These are phyloP conservation scores for Paramecium biaurelia DNA, from an alignment of 73 alveolate species.

Conservation along the genomic window DNA sequence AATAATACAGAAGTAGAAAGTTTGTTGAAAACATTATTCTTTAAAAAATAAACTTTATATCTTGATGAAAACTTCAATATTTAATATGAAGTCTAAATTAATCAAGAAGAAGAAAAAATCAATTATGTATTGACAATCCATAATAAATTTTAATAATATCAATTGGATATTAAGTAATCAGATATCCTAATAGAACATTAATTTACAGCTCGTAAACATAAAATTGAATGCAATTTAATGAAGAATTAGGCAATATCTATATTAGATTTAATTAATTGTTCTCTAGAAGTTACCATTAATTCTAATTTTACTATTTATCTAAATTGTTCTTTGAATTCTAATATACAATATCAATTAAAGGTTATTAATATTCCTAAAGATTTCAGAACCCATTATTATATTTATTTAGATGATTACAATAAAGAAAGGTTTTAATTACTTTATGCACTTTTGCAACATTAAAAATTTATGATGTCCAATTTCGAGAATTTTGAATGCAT, in stretches of 20 bases:
- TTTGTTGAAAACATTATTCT: neutral
- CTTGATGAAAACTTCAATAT: neutral
- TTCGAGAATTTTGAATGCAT: neutral
- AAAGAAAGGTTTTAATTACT: neutral
- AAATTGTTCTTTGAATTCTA: neutral
- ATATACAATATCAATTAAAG: neutral
- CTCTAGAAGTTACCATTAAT: neutral
- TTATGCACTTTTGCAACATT: neutral
- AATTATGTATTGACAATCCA: neutral
- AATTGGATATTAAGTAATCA: neutral
- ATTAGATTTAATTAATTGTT: neutral
- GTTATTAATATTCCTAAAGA: neutral
- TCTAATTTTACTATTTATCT: neutral
- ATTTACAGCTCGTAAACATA: neutral
- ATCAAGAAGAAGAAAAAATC: neutral
- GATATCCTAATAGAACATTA: neutral
- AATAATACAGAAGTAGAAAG: neutral
- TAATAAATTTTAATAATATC: neutral
- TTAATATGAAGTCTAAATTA: neutral
- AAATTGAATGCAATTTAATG: neutral
- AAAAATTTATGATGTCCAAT: neutral
- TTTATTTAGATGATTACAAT: neutral
- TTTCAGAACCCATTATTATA: neutral
- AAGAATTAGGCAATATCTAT: neutral
- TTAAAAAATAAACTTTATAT: neutral